phyloP scores from a whole-genome alignment of 306 rosid genomes.

The Quercus mongolica region DNA sequence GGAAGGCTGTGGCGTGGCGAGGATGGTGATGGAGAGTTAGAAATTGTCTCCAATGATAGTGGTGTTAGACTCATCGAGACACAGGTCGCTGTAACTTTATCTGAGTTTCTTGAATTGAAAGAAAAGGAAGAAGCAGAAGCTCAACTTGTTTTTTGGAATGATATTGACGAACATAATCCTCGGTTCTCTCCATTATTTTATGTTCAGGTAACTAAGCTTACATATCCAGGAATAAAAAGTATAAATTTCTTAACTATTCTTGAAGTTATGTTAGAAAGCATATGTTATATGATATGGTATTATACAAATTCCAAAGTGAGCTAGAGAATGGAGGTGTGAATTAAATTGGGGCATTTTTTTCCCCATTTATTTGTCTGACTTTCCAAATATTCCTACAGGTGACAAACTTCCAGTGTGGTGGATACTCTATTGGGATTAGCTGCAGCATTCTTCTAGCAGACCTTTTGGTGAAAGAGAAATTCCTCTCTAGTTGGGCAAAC shows the following conservation, averaged over 20 bases:
- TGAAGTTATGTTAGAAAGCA: too few relatives aligned
- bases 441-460: conserved; percentile 61
- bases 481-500: conserved; percentile 51
- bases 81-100: not conserved
- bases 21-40: not conserved
- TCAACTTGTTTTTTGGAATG: conserved; percentile 63
- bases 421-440: conserved; percentile 56
- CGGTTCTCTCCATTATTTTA: not conserved
- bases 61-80: conserved; percentile 55
- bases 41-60: conserved; percentile 48
- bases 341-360: too few relatives aligned
- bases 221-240: not conserved
- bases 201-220: too few relatives aligned
- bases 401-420: conserved; percentile 58
- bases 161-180: conserved; percentile 38
- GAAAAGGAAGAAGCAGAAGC: conserved; percentile 26
- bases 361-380: not conserved
- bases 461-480: conserved; percentile 29
- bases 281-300: too few relatives aligned
- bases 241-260: too few relatives aligned
- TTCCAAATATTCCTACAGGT: conserved; percentile 24
- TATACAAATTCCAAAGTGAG: too few relatives aligned
- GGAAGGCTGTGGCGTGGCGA: conserved; percentile 35
- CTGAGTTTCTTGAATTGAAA: conserved; percentile 30
- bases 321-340: too few relatives aligned